Base-by-base conservation (phyloP, 768 basidiomycete genomes). In the Cyclocybe aegerita region DNA sequence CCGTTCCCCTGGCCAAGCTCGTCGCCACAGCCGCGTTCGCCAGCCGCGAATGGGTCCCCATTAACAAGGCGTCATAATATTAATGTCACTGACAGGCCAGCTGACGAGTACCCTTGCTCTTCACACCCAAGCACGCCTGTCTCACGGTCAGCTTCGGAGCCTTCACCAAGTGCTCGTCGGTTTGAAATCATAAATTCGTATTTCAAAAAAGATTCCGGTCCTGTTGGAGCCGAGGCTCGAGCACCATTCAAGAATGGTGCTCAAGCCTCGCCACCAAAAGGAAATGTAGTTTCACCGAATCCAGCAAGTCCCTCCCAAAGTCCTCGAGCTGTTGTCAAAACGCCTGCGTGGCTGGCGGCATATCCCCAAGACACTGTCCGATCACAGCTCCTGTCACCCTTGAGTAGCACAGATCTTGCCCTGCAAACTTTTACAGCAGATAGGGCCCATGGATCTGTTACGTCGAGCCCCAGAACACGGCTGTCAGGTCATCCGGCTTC, bases 321-420 rank as follows among this genome's bases (percentile, higher is more conserved):
- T 32, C 50, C 59, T 46, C 60, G 60, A 33, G 61, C 58, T 30
- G 46, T 58, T 34, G 65, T 70, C 31, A 61, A 61, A 43, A 70
- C 70, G 4, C 72, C 70, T 1, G 50, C 63, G 7, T 60, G 64
- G 61, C 49, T 67, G 9, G 47, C 53, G 11, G 54, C 60, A 0
- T 70, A 68, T 51, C 65, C 67, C 15, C 60, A 48, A 33, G 52
- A 49, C 7, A 42, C 49, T 39, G 49, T 35, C 11, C 23, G 43
- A 17, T 37, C 49, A 11, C 38, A 51, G 14, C 47, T 52, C 9
- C 48, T 52, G 41, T 57, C 59, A 31, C 52, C 54, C 16, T 49
- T 58, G 48, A 44, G 40, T 17, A 55, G 43, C 44, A 43, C 34
- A 39, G 49, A 48, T 30, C 34, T 57, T 3, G 36, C 40, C 16